Evolutionary conservation across 2,329 filamentous ascomycete species (phyloP).

Genomic region (Pseudogymnoascus sp.): DNA sequence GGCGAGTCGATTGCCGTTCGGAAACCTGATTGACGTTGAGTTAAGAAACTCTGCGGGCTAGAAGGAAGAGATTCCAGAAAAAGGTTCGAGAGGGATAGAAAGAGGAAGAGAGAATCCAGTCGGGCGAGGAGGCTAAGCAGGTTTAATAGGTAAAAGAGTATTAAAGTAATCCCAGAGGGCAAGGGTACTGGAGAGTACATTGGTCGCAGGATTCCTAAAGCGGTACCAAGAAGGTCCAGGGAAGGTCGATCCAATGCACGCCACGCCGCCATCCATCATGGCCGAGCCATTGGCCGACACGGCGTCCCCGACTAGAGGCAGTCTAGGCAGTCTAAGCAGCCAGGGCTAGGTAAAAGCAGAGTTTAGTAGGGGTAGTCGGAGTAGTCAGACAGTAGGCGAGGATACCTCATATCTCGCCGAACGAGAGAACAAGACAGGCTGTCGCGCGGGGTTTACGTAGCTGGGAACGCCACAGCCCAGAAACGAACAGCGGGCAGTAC

Average conservation of each 20-base stretch:
- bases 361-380: neutral
- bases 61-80: neutral
- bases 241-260: constrained; percentile 1
- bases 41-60: neutral
- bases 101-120: neutral
- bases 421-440: neutral
- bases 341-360: neutral
- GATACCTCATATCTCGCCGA: neutral
- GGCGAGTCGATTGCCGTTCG: neutral
- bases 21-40: neutral
- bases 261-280: neutral
- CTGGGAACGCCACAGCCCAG: neutral
- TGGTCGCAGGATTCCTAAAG: neutral
- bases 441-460: neutral
- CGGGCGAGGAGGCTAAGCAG: neutral
- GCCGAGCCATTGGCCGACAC: neutral
- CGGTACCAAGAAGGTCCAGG: neutral
- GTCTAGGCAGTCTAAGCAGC: neutral
- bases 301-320: neutral
- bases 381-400: neutral
- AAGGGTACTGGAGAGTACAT: neutral
- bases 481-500: neutral
- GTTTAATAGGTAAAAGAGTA: neutral
- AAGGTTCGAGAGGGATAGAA: neutral
- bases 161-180: neutral